Evolutionary conservation across 2,329 filamentous ascomycete genomes (phyloP).

Genomic region (Trichoderma sp.): DNA sequence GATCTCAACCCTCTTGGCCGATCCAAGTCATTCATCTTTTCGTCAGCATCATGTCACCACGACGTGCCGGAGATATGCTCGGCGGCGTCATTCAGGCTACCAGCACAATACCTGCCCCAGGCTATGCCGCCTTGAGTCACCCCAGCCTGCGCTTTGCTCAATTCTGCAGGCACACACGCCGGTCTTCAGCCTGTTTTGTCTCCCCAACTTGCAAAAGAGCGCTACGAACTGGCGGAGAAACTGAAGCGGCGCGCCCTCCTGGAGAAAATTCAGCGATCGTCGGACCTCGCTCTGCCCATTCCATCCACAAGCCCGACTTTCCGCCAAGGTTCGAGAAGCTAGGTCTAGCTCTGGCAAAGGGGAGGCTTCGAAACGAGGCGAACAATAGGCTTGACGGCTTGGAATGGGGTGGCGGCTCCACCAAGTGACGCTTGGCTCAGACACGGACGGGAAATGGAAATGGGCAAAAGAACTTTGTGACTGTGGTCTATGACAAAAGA

Average conservation of each 20-base stretch:
- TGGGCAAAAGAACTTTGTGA: neutral
- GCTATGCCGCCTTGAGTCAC: neutral
- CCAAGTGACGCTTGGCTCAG: conserved; percentile 2
- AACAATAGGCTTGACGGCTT: conserved; percentile 9
- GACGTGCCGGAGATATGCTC: neutral
- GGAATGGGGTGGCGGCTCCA: conserved; percentile 9
- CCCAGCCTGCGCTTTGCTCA: conserved; percentile 3
- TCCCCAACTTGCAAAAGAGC: neutral
- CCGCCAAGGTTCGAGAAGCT: conserved; percentile 11
- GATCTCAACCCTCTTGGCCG: neutral
- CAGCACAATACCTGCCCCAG: neutral
- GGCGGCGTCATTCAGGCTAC: neutral
- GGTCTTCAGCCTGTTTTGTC: neutral
- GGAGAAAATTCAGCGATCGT: neutral
- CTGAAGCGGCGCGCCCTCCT: neutral
- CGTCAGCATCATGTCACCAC: conserved; percentile 18
- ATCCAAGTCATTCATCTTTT: conserved; percentile 1
- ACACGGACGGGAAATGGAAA: conserved; percentile 10
- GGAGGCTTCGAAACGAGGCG: neutral
- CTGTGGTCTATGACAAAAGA: neutral
- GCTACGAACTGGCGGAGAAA: neutral
- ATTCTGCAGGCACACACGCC: conserved; percentile 8
- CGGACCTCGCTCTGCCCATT: neutral
- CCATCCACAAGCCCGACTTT: neutral
- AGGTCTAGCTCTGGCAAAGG: neutral